Evolutionary conservation across 371 early-diverging fungal species (phyloP).

Genomic region (Mucor racemosus): DNA sequence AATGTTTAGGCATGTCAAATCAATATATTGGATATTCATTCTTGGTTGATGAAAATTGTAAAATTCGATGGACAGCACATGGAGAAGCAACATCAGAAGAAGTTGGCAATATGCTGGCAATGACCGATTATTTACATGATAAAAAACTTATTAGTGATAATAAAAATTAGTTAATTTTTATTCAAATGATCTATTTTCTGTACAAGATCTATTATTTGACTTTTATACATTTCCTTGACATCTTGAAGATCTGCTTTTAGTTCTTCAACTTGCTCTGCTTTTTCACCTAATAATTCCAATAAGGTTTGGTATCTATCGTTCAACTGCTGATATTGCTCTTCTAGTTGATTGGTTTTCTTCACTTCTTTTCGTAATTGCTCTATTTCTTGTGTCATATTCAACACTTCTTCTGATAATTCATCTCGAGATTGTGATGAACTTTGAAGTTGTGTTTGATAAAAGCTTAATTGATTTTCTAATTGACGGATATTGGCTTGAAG

Average conservation of each 20-base stretch:
- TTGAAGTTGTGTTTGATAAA: slow-evolving; percentile 71
- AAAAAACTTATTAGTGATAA: slow-evolving; percentile 22
- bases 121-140: slow-evolving; percentile 51
- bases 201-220: slow-evolving; percentile 76
- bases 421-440: slow-evolving; percentile 70
- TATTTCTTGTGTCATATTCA: slow-evolving; percentile 64
- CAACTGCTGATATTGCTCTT: slow-evolving; percentile 45
- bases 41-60: slow-evolving; percentile 74
- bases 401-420: slow-evolving; percentile 77
- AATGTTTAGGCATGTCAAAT: slow-evolving; percentile 73
- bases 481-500: slow-evolving; percentile 64
- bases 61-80: slow-evolving; percentile 88
- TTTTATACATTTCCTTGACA: slow-evolving; percentile 77
- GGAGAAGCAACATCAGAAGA: slow-evolving; percentile 75
- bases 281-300: slow-evolving; percentile 87
- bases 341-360: slow-evolving; percentile 34
- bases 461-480: slow-evolving; percentile 70
- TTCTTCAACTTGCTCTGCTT: slow-evolving; percentile 86
- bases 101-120: slow-evolving; percentile 58
- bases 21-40: slow-evolving; percentile 80
- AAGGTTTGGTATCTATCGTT: slow-evolving; percentile 73
- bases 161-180: slow-evolving; percentile 24
- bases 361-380: slow-evolving; percentile 52
- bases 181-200: slow-evolving; percentile 47
- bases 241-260: slow-evolving; percentile 82